Conservation (phyloP, 2,329 filamentous ascomycete species). For the Diplocarpon mali region DNA sequence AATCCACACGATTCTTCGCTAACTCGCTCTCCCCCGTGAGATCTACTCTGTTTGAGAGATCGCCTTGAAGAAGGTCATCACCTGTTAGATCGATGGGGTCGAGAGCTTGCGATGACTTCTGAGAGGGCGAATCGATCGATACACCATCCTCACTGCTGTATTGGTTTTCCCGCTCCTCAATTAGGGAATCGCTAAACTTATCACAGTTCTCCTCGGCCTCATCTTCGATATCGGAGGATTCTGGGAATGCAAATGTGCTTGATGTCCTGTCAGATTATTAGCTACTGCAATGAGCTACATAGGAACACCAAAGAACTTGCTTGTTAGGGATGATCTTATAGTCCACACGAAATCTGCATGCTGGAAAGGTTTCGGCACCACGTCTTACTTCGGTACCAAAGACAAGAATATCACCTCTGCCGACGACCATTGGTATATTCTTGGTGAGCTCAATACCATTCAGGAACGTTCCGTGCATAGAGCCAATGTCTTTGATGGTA, state of each 20-base stretch:
- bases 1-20: slow-evolving; percentile 4
- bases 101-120: slow-evolving; percentile 14
- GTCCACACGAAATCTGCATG: slow-evolving; percentile 23
- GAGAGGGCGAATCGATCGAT: slow-evolving; percentile 17
- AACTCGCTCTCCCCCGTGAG: slow-evolving; percentile 10
- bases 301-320: slow-evolving; percentile 15
- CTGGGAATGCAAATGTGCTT: slow-evolving; percentile 20
- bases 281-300: background rate
- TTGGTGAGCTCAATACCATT: slow-evolving; percentile 35
- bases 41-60: slow-evolving; percentile 9
- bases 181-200: slow-evolving; percentile 20
- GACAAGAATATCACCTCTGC: slow-evolving; percentile 30
- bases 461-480: slow-evolving; percentile 51
- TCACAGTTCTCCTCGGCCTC: slow-evolving; percentile 19
- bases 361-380: slow-evolving; percentile 31
- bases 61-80: slow-evolving; percentile 18
- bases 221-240: slow-evolving; percentile 24
- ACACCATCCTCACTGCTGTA: slow-evolving; percentile 20
- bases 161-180: slow-evolving; percentile 2
- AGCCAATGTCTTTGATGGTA: slow-evolving; percentile 42
- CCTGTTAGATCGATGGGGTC: slow-evolving; percentile 25
- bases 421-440: slow-evolving; percentile 23
- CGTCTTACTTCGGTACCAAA: slow-evolving; percentile 40
- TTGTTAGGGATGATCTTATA: slow-evolving; percentile 18
- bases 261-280: slow-evolving; percentile 9